These are phyloP conservation scores for Amaranthus cruentus DNA, from an alignment of 148 eudicot genomes.

Conservation along the genomic window DNA sequence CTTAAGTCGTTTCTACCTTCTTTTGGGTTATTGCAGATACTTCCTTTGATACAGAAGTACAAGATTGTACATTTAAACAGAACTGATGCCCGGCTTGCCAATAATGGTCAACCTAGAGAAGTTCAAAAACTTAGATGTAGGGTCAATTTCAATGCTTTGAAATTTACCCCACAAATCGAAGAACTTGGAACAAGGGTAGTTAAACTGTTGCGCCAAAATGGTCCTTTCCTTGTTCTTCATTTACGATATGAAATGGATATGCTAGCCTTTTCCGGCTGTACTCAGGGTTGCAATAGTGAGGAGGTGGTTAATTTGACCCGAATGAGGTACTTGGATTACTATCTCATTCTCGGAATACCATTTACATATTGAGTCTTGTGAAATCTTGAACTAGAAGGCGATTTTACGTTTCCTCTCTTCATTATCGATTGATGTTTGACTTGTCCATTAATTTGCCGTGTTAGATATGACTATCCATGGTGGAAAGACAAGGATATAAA, in stretches of 20 bases:
- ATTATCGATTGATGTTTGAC: background rate
- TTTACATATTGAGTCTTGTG: background rate
- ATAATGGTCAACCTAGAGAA: conserved; percentile 68
- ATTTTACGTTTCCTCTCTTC: background rate
- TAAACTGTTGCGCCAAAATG: conserved; percentile 59
- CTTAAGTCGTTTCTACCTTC: background rate
- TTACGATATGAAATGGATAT: conserved; percentile 95
- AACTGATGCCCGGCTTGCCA: conserved; percentile 93
- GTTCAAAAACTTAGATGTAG: conserved; percentile 81
- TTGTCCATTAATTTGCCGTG: conserved; percentile 4
- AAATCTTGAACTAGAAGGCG: background rate
- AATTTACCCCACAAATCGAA: conserved; percentile 82
- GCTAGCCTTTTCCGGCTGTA: conserved; percentile 94
- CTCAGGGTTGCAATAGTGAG: conserved; percentile 75
- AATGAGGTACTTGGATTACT: conserved; percentile 57
- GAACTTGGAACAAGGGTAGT: conserved; percentile 76
- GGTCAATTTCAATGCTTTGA: conserved; percentile 65
- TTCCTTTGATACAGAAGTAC: conserved; percentile 69
- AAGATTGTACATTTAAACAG: conserved; percentile 83
- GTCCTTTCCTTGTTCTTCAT: conserved; percentile 89
- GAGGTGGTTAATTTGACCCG: conserved; percentile 83
- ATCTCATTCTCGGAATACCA: no score
- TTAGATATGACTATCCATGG: conserved; percentile 96
- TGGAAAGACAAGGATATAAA: conserved; percentile 93
- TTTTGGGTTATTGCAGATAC: conserved; percentile 50